Conservation (phyloP, 495 filamentous ascomycete species). For the Podospora appendiculata region DNA sequence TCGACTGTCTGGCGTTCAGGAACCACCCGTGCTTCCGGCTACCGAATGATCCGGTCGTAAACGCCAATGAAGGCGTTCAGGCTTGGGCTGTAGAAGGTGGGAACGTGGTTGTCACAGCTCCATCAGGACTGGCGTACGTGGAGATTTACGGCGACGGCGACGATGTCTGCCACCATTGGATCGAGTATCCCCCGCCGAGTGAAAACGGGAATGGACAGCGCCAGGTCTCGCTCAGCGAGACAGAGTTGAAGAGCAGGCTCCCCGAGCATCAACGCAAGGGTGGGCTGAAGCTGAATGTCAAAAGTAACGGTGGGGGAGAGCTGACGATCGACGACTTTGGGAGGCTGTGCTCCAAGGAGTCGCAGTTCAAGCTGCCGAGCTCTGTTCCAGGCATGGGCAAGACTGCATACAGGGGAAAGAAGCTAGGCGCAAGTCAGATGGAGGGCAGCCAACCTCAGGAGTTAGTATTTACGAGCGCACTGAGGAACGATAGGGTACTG, state of each 20-base stretch:
- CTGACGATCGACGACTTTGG: constrained; percentile 67
- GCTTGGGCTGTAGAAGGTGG: constrained; percentile 82
- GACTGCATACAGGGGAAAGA: constrained; percentile 67
- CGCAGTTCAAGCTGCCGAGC: constrained; percentile 56
- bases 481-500: constrained; percentile 65
- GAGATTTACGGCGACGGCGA: constrained; percentile 75
- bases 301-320: constrained; percentile 65
- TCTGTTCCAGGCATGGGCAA: constrained; percentile 47
- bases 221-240: constrained; percentile 65
- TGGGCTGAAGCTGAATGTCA: constrained; percentile 61
- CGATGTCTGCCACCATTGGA: constrained; percentile 62
- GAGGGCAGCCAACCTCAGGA: constrained; percentile 66
- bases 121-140: constrained; percentile 71
- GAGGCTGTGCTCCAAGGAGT: constrained; percentile 58
- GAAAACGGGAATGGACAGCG: constrained; percentile 56
- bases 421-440: constrained; percentile 66
- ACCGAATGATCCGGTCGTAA: constrained; percentile 61
- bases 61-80: constrained; percentile 71
- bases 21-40: constrained; percentile 86
- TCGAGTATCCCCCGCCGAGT: constrained; percentile 56
- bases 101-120: constrained; percentile 69
- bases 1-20: constrained; percentile 81
- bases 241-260: constrained; percentile 61
- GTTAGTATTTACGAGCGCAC: constrained; percentile 62
- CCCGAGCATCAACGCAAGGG: constrained; percentile 64